Percentiles rank a stretch among this genome's conserved stretches.
Conservation (phyloP, 768 basidiomycete genomes). For the Mycena galopus region DNA sequence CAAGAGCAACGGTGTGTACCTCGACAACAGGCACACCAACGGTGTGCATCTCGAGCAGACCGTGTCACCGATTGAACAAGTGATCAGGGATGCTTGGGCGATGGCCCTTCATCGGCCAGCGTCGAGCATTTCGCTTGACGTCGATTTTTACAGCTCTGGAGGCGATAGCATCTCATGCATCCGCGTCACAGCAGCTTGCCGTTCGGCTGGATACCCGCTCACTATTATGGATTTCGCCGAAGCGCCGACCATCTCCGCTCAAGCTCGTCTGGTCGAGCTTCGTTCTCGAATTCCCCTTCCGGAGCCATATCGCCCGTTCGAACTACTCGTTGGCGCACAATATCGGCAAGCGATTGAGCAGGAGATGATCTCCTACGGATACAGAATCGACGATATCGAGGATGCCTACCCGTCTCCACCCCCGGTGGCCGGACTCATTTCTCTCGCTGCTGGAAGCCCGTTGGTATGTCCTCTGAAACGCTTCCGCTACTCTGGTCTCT, state of each 20-base stretch:
- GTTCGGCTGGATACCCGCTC: neutral
- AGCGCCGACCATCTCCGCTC: neutral
- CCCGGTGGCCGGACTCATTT: conserved; percentile 2
- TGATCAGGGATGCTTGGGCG: conserved; percentile 6
- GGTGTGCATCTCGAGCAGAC: too few species aligned
- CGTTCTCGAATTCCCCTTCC: neutral
- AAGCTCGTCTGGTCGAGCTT: conserved; percentile 4
- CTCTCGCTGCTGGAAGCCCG: conserved; percentile 16
- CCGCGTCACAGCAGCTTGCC: conserved; percentile 12
- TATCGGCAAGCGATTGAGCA: neutral
- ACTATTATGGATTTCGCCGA: conserved; percentile 5
- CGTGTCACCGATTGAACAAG: too few species aligned
- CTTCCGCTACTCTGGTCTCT: neutral
- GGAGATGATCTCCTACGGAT: conserved; percentile 13
- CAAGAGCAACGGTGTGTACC: neutral
- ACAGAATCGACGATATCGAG: neutral
- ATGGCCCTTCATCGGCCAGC: neutral
- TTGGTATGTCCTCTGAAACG: conserved; percentile 3
- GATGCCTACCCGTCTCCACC: conserved; percentile 15
- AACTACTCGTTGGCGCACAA: neutral
- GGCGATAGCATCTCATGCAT: conserved; percentile 15
- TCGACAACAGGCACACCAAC: neutral
- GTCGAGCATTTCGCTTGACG: neutral
- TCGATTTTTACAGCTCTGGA: conserved; percentile 4
- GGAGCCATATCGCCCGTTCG: conserved; percentile 3